Evolutionary conservation across 1,139 yeast genomes (phyloP), one percentile per base, ranked within the genome.

Genomic region (Debaryomycetaceae sp.): DNA sequence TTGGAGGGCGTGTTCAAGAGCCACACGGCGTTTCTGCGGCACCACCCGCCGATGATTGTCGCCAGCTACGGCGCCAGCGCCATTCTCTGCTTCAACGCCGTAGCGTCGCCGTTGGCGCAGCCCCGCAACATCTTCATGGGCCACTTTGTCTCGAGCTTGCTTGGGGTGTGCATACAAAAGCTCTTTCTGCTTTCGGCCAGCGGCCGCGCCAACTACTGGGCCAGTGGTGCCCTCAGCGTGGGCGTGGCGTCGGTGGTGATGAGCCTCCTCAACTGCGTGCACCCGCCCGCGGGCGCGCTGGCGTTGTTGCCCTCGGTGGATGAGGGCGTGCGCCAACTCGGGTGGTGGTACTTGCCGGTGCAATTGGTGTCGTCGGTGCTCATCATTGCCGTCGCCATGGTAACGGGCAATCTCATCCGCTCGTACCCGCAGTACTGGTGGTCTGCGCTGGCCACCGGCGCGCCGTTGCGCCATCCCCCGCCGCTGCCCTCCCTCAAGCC

Each of bases 251-350:
- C 81, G 7, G 76, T 73, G 7, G 52, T 59, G 10, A 78, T 79
- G 84, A 55, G 73, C n/a, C 43, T 78, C 0, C 51, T 66, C 5
- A 76, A 76, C 42, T 71, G 79, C 36, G 71, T 78, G 1, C 88
- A 80, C 51, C 88, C 88, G 0, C 88, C 88, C 0, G 81, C 83
- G 1, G 88, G 88, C 2, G 86, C 88, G 1, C 70, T 82, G 9
- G 85, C 88, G 0, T 49, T 80, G 17, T 52, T 80, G 6, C 84
- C 86, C 0, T 57, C 71, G 6, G 47, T 73, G 0, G 81, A 76
- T 37, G 68, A 51, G 0, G 45, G 50, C 5, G 58, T 77, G 5
- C 50, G 75, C 4, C 40, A 32, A 2, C 64, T 80, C 68, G 71
- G 86, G 30, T 80, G 88, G 88, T 76, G 81, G 75, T 78, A 71